Evolutionary conservation across 2,329 filamentous ascomycete genomes (phyloP), one percentile per base, ranked within the genome.

Genomic region (Fusarium sp.): DNA sequence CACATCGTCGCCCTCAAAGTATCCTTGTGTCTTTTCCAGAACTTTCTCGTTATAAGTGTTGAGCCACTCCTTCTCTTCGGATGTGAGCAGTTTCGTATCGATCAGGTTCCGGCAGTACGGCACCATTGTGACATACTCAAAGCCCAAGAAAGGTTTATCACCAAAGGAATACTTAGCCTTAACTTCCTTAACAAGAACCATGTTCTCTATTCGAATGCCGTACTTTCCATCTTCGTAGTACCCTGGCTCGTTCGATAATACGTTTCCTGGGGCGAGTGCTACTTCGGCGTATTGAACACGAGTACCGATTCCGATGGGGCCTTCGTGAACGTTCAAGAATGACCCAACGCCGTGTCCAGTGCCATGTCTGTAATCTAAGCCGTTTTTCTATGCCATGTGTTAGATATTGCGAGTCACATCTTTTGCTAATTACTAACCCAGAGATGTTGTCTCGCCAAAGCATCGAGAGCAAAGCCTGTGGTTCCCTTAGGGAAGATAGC

Each of bases 161-260:
- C 94, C 95, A 76, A 98, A 98, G 35, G 90, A 89, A 79, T 97
- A 87, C 65, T 90, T 90, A 6, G 95, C 97, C 79, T 94, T 84
- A n/a, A 92, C 90, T 77, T 97, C 94, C 70, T 88, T 91, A 30
- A 96, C 93, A 84, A 98, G 91, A 68, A 97, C 89, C 74, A 99
- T 89, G 78, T 99, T 99, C 80, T 99, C 96, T 74, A 97, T 97
- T 19, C 96, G 91, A 71, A 99, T 96, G 19, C 96, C 96, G 75
- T 97, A 99, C 39, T 89, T 89, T 47, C 94, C 95, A 74, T 99
- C 96, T 79, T 98, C 94, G 78, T 99, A 99, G 81, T 94, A 99
- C 30, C 96, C 96, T 3, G 96, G 96, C 79, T 99, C 94, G 74
- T 97, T 94, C 3, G 95, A 98, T 53, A 98, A 89, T 40, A 99